A percentile compares a stretch with the other conserved stretches of the same genome.
Conservation (phyloP, 345 rosid genomes). For the Citrus mangshanensis region DNA sequence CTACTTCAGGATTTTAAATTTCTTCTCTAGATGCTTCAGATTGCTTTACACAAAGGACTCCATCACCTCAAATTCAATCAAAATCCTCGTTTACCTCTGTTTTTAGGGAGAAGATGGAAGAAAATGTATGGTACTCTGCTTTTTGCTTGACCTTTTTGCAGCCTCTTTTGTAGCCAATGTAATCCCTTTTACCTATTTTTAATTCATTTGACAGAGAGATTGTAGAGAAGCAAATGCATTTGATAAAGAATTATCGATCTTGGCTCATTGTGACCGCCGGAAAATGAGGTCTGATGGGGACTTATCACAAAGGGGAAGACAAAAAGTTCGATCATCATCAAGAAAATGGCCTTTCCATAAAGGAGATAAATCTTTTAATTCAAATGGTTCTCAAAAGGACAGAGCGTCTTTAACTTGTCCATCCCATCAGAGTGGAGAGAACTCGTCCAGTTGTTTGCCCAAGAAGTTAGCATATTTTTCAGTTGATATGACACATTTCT, state of each 20-base stretch:
- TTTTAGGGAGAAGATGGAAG: slow-evolving; percentile 45
- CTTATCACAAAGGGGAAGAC: slow-evolving; percentile 20
- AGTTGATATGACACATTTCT: neutral
- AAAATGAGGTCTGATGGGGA: slow-evolving; percentile 30
- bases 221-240: slow-evolving; percentile 28
- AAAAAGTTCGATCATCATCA: slow-evolving; percentile 31
- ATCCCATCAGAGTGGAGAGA: slow-evolving; percentile 21
- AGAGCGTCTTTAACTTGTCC: slow-evolving; percentile 28
- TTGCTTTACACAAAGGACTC: slow-evolving; percentile 28
- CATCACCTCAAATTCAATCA: slow-evolving; percentile 30
- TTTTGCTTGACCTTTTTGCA: slow-evolving; percentile 6
- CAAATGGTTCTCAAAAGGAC: slow-evolving; percentile 19
- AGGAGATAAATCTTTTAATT: slow-evolving; percentile 18
- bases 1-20: slow-evolving; percentile 16
- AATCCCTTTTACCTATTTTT: slow-evolving; percentile 10
- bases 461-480: slow-evolving; percentile 33
- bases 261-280: slow-evolving; percentile 25
- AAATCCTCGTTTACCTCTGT: slow-evolving; percentile 40
- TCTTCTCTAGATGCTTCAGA: slow-evolving; percentile 41
- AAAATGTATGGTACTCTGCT: slow-evolving; percentile 44
- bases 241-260: slow-evolving; percentile 36
- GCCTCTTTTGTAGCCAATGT: slow-evolving; percentile 6
- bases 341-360: slow-evolving; percentile 22
- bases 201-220: slow-evolving; percentile 41
- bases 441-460: slow-evolving; percentile 7